A percentile compares a stretch with the other conserved stretches of the same genome.
These are phyloP conservation scores for Basidiobolus meristosporus DNA, from an alignment of 371 early-diverging fungal genomes.

Conservation along the genomic window DNA sequence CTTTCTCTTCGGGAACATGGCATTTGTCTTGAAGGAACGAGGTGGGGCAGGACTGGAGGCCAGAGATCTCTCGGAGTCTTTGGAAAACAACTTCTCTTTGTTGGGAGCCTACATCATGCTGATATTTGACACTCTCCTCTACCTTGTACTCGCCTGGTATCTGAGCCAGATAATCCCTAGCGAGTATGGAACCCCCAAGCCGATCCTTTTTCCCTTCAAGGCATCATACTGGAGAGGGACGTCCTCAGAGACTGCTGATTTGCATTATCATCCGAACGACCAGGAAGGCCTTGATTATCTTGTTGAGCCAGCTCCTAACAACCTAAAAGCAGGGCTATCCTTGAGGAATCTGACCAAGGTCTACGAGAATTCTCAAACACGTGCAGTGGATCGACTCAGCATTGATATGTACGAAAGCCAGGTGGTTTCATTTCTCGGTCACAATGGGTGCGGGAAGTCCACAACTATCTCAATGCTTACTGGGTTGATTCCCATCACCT, in stretches of 20 bases:
- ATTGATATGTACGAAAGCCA: conserved; percentile 12
- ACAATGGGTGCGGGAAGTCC: conserved; percentile 56
- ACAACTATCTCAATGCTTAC: conserved; percentile 39
- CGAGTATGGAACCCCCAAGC: conserved; percentile 8
- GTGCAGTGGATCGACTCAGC: conserved; percentile 9
- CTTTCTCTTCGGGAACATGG: no score
- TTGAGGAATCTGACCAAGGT: no score
- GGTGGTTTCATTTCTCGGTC: conserved; percentile 30
- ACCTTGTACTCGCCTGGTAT: conserved; percentile 15
- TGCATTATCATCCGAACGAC: no score
- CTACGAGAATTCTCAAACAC: no score
- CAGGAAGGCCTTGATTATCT: no score
- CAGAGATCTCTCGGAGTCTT: no score
- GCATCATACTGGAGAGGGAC: conserved; percentile 14
- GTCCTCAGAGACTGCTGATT: no score
- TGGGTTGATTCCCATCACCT: conserved; percentile 34
- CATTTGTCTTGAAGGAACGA: no score
- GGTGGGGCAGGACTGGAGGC: no score
- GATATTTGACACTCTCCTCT: conserved; percentile 10
- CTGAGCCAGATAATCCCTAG: conserved; percentile 12
- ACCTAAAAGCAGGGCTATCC: no score
- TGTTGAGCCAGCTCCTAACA: no score
- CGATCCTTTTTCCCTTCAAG: conserved; percentile 10
- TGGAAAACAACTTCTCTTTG: no score
- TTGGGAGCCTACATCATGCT: conserved; percentile 12